A percentile compares a stretch with the other conserved stretches of the same genome.
Evolutionary conservation across 2,329 filamentous ascomycete species (phyloP).

Genomic region (Orbilia oligospora): DNA sequence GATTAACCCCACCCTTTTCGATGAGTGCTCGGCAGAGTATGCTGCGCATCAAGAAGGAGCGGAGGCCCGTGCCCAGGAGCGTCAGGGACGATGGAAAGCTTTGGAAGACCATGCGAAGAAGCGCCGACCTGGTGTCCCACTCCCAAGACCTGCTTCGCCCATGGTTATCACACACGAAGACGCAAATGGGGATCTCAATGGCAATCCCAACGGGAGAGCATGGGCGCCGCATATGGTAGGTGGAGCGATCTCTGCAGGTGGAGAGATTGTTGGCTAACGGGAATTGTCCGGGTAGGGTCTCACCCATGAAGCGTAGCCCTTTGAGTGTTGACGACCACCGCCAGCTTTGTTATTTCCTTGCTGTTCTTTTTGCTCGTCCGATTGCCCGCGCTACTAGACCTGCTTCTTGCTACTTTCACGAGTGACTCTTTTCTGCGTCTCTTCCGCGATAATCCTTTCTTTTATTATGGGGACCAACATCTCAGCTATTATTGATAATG

Average conservation of each 20-base stretch:
- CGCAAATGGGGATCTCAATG: conserved; percentile 41
- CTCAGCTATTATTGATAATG: conserved; percentile 61
- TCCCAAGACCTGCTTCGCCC: conserved; percentile 50
- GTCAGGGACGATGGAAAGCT: conserved; percentile 90
- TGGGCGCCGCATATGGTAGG: conserved; percentile 60
- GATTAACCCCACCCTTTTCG: conserved; percentile 97
- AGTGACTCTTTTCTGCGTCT: conserved; percentile 45
- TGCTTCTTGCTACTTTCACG: conserved; percentile 43
- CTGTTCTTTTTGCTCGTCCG: conserved; percentile 17
- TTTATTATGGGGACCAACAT: conserved; percentile 44
- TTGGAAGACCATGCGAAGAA: conserved; percentile 74
- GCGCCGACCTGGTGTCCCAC: conserved; percentile 32
- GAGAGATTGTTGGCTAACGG: conserved; percentile 51
- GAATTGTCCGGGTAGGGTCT: conserved; percentile 49
- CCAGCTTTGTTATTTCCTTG: conserved; percentile 22
- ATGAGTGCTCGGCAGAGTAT: conserved; percentile 98
- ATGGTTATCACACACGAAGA: conserved; percentile 60
- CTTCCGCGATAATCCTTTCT: conserved; percentile 25
- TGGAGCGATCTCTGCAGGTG: conserved; percentile 44
- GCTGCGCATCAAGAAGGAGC: conserved; percentile 95
- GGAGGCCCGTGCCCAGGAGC: conserved; percentile 82
- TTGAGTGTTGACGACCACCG: conserved; percentile 22
- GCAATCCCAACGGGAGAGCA: conserved; percentile 55
- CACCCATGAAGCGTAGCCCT: conserved; percentile 37
- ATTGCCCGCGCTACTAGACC: conserved; percentile 25